These are phyloP conservation scores for Schizochytrium sp. DNA, from an alignment of 108 stramenopile species.

Conservation along the genomic window DNA sequence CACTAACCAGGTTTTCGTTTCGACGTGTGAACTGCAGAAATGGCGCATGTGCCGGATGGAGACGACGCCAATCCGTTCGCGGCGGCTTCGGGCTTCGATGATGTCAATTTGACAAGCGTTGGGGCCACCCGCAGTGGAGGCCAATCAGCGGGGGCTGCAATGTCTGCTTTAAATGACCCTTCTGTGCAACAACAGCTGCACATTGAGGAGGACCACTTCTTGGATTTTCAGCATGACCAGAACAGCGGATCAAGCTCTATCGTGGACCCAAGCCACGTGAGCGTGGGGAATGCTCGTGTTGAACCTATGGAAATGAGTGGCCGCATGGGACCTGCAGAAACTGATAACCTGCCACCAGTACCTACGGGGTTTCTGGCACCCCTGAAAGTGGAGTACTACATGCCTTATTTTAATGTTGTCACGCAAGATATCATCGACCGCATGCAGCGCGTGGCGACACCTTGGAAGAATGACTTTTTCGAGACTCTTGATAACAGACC, in stretches of 20 bases:
- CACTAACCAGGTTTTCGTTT: background rate
- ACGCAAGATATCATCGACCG: slow-evolving; percentile 43
- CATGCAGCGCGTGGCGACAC: slow-evolving; percentile 1
- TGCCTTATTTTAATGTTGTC: slow-evolving; percentile 53
- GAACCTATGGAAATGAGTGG: background rate
- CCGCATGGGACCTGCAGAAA: slow-evolving; percentile 23
- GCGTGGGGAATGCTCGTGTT: background rate
- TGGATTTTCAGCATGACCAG: no score
- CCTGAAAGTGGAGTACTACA: slow-evolving; percentile 57
- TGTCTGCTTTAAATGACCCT: no score
- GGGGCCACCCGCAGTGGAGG: no score
- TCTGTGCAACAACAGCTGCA: no score
- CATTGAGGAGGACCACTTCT: no score
- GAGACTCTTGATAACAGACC: background rate
- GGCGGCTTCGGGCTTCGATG: background rate
- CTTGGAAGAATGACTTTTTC: slow-evolving; percentile 10
- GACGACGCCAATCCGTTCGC: slow-evolving; percentile 33
- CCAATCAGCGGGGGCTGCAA: no score
- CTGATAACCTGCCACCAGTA: slow-evolving; percentile 12
- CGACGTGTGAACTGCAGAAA: background rate
- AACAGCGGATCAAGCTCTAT: no score
- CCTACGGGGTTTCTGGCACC: slow-evolving; percentile 1
- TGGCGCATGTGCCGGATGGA: slow-evolving; percentile 1
- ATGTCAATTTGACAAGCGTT: background rate
- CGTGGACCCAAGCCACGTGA: no score